Conservation (phyloP, 2,329 filamentous ascomycete species). For the Cladophialophora chaetospira region DNA sequence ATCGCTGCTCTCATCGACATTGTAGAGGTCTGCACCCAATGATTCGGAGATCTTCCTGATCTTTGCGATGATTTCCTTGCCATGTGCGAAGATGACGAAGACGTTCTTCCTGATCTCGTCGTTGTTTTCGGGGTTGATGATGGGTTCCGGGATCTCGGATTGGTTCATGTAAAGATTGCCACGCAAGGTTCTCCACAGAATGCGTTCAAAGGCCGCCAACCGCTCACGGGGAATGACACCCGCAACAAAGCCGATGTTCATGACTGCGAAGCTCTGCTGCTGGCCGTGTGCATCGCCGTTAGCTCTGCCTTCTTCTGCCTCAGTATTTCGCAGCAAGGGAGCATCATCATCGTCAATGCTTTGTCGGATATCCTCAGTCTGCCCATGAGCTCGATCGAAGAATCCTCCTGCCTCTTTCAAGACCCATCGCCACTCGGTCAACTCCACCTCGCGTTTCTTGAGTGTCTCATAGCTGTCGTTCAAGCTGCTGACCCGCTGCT, state of each 20-base stretch:
- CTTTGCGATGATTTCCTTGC: constrained; percentile 97
- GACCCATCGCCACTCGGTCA: constrained; percentile 98
- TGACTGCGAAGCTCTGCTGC: constrained; percentile 80
- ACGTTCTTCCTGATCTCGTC: constrained; percentile 95
- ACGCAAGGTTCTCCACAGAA: constrained; percentile 93
- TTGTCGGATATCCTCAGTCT: constrained; percentile 92
- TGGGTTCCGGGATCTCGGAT: constrained; percentile 91
- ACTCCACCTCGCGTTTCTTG: constrained; percentile 95
- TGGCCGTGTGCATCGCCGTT: constrained; percentile 66
- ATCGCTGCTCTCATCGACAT: constrained; percentile 96
- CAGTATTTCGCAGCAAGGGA: constrained; percentile 87
- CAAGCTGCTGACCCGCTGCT: constrained; percentile 85
- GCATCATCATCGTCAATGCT: constrained; percentile 91
- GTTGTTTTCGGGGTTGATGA: constrained; percentile 89
- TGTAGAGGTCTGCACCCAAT: constrained; percentile 92
- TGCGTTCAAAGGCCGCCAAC: constrained; percentile 93
- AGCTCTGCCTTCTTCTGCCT: constrained; percentile 68
- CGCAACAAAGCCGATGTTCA: constrained; percentile 98
- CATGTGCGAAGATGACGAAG: constrained; percentile 98
- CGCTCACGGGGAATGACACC: constrained; percentile 93
- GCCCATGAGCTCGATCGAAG: constrained; percentile 89
- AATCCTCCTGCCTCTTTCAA: constrained; percentile 94
- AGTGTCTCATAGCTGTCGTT: constrained; percentile 98
- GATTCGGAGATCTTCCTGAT: constrained; percentile 99
- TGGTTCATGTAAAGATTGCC: constrained; percentile 99